These are phyloP conservation scores for Fusarium nematophilum DNA, from an alignment of 2,329 filamentous ascomycete species.

Conservation along the genomic window DNA sequence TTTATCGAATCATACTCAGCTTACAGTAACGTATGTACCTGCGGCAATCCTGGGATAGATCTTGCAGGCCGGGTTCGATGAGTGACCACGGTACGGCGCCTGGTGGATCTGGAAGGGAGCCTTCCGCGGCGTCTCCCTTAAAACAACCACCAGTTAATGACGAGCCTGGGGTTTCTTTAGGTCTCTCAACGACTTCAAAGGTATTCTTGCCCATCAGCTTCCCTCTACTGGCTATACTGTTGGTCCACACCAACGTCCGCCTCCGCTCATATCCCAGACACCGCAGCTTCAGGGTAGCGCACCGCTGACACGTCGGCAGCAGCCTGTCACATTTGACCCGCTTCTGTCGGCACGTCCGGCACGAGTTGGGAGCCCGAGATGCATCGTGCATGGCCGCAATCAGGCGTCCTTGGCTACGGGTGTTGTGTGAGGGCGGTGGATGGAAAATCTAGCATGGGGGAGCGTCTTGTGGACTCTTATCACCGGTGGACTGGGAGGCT, in stretches of 20 bases:
- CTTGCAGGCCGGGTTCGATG: slow-evolving; percentile 21
- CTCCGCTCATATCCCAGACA: slow-evolving; percentile 20
- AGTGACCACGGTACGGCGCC: slow-evolving; percentile 8
- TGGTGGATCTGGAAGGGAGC: neutral
- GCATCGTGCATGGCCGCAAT: neutral
- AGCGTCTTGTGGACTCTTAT: too few species aligned
- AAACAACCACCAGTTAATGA: too few species aligned
- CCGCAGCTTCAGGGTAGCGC: slow-evolving; percentile 5
- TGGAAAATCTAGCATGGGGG: too few species aligned
- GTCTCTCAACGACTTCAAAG: neutral
- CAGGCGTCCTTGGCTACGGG: too few species aligned
- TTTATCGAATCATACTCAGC: too few species aligned
- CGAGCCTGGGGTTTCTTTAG: neutral
- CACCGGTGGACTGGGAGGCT: neutral
- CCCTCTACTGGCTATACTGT: slow-evolving; percentile 17
- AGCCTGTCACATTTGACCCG: slow-evolving; percentile 23
- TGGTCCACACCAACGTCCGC: slow-evolving; percentile 14
- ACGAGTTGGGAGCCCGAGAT: slow-evolving; percentile 14
- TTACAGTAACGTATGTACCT: slow-evolving; percentile 26
- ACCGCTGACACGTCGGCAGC: slow-evolving; percentile 11
- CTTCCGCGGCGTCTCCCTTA: too few species aligned
- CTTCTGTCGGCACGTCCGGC: slow-evolving; percentile 20
- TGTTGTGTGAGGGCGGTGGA: too few species aligned
- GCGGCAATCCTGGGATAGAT: slow-evolving; percentile 14
- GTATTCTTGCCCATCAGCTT: slow-evolving; percentile 22